These are phyloP conservation scores for Beta macrorhiza DNA, from an alignment of 179 eudicot species.

Conservation along the genomic window DNA sequence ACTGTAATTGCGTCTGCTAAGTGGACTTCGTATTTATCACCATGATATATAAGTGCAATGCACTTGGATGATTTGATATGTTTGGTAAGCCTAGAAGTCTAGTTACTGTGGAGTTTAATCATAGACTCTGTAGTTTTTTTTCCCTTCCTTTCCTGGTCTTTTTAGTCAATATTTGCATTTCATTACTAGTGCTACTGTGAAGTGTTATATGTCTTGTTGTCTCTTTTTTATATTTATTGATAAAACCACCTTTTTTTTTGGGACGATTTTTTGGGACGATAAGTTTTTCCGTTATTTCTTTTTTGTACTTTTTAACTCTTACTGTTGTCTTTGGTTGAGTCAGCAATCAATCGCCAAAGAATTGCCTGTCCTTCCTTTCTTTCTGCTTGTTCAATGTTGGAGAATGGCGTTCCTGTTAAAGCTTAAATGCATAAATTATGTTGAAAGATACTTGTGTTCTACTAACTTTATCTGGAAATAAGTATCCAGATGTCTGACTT, in stretches of 20 bases:
- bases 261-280: not conserved
- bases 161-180: not conserved
- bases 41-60: not conserved
- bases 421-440: not conserved
- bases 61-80: not conserved
- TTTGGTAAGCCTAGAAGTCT: not conserved
- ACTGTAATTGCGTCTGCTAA: not conserved
- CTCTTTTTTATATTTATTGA: not conserved
- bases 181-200: no score
- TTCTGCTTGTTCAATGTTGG: conserved; percentile 3
- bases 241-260: not conserved
- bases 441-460: not conserved
- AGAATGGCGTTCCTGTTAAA: not conserved
- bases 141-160: not conserved
- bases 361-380: not conserved
- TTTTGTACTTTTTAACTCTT: not conserved
- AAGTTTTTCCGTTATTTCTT: not conserved
- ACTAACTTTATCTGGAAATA: not conserved
- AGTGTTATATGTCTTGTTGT: not conserved
- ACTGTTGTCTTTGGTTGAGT: not conserved
- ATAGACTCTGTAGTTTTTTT: not conserved
- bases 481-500: conserved; percentile 3
- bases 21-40: not conserved
- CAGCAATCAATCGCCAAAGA: not conserved
- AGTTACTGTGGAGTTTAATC: not conserved